A percentile compares a stretch with the other conserved stretches of the same genome.
phyloP scores from a whole-genome alignment of 2,329 filamentous ascomycete genomes.

The Phialophora chinensis region DNA sequence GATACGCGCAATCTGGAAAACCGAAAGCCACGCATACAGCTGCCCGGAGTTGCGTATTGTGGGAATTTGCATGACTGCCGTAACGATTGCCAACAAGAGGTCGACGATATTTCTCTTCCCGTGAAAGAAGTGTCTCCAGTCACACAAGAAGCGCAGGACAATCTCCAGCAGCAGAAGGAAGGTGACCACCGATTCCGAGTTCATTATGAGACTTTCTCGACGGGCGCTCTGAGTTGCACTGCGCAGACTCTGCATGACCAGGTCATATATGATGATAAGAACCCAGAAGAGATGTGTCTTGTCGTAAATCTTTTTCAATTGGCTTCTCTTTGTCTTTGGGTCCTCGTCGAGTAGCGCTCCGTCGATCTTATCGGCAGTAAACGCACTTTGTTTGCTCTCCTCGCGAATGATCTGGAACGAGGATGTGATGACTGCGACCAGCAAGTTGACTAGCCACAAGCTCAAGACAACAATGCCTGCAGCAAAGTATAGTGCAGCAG shows the following conservation, averaged over 20 bases:
- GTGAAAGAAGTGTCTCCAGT: slow-evolving; percentile 81
- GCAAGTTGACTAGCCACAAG: slow-evolving; percentile 92
- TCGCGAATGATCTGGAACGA: slow-evolving; percentile 98
- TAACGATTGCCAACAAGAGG: slow-evolving; percentile 77
- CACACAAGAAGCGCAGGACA: slow-evolving; percentile 72
- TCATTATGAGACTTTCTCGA: slow-evolving; percentile 69
- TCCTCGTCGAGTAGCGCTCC: slow-evolving; percentile 39
- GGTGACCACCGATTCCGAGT: slow-evolving; percentile 77
- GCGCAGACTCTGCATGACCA: slow-evolving; percentile 78
- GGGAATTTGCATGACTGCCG: slow-evolving; percentile 83
- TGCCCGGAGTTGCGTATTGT: slow-evolving; percentile 73
- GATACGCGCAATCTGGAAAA: slow-evolving; percentile 90
- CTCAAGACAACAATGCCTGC: slow-evolving; percentile 85
- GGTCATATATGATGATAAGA: slow-evolving; percentile 75
- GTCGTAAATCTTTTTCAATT: slow-evolving; percentile 73
- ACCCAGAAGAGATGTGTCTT: slow-evolving; percentile 81
- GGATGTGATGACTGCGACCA: slow-evolving; percentile 96
- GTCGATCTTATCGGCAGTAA: slow-evolving; percentile 74
- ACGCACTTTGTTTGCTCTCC: slow-evolving; percentile 92
- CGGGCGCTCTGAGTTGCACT: slow-evolving; percentile 74
- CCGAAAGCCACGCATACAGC: slow-evolving; percentile 82
- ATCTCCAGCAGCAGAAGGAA: slow-evolving; percentile 82
- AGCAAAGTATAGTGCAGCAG: slow-evolving; percentile 78
- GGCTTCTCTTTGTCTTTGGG: slow-evolving; percentile 42
- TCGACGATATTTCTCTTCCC: slow-evolving; percentile 80